Conservation (phyloP, 2,329 filamentous ascomycete genomes). For the Triangularia verruculosa region DNA sequence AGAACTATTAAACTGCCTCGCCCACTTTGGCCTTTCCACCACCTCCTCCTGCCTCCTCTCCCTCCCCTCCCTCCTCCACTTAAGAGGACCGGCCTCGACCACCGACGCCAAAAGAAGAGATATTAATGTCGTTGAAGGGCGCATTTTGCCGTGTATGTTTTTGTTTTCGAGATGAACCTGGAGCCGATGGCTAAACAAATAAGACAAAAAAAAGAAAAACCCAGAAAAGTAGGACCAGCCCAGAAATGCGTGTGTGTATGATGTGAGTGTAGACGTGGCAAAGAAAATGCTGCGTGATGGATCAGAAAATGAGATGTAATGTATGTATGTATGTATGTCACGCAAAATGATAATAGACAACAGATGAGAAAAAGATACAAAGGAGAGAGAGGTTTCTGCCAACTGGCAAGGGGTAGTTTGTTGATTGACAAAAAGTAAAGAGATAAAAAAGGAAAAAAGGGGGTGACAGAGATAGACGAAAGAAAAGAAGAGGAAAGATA, state of each 20-base stretch:
- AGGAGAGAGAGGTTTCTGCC: conserved; percentile 27
- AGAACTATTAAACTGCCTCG: background rate
- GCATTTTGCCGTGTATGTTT: background rate
- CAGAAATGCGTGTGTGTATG: background rate
- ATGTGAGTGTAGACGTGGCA: background rate
- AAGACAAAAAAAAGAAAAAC: background rate
- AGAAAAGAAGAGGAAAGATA: conserved; percentile 14
- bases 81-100: background rate
- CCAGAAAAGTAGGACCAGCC: background rate
- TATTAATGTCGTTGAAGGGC: background rate
- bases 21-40: background rate
- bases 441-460: conserved; percentile 10
- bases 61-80: background rate
- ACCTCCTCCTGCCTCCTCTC: background rate
- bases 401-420: conserved; percentile 29
- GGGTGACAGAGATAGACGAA: background rate
- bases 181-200: background rate
- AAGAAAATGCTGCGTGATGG: background rate
- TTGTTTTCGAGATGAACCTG: too few relatives aligned
- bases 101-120: background rate
- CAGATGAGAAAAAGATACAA: background rate
- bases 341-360: background rate
- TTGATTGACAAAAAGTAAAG: conserved; percentile 19
- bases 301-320: background rate
- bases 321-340: background rate